Conservation (phyloP, 169 alveolate genomes). For the Cryptosporidium ryanae region DNA sequence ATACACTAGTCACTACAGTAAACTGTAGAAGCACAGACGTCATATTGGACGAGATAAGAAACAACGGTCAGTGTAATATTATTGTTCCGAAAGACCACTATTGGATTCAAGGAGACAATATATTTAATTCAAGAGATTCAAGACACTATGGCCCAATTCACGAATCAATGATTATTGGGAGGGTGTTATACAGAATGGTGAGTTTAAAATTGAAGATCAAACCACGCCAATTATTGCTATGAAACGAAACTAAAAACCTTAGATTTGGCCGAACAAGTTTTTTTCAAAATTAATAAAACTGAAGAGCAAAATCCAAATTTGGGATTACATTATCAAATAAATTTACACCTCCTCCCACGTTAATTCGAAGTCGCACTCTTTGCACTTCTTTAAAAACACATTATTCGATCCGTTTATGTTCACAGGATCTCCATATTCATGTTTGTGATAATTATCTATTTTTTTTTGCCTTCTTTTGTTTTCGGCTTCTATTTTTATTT, state of each 20-base stretch:
- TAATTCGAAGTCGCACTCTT: conserved; percentile 14
- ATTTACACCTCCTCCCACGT: conserved; percentile 59
- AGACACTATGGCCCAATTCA: conserved; percentile 70
- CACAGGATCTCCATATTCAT: conserved; percentile 9
- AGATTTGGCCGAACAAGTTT: conserved; percentile 57
- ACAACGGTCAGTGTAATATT: background rate
- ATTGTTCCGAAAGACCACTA: conserved; percentile 27
- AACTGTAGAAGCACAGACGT: background rate
- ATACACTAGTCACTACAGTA: conserved; percentile 31
- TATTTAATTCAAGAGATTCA: conserved; percentile 45
- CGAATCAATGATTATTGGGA: conserved; percentile 52
- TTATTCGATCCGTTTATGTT: background rate
- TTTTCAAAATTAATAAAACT: conserved; percentile 4
- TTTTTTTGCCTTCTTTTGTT: conserved; percentile 2
- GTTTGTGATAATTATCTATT: conserved; percentile 19
- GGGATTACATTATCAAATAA: background rate
- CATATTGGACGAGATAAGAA: background rate
- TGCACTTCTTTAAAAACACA: conserved; percentile 13
- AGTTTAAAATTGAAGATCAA: background rate
- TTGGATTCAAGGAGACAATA: conserved; percentile 71
- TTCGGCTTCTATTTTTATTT: conserved; percentile 15
- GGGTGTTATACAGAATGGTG: conserved; percentile 28
- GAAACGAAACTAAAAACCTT: background rate
- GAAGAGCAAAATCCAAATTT: background rate
- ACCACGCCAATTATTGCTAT: background rate